Conservation (phyloP, 139 green algal species). For the Raphidocelis subcapitata region DNA sequence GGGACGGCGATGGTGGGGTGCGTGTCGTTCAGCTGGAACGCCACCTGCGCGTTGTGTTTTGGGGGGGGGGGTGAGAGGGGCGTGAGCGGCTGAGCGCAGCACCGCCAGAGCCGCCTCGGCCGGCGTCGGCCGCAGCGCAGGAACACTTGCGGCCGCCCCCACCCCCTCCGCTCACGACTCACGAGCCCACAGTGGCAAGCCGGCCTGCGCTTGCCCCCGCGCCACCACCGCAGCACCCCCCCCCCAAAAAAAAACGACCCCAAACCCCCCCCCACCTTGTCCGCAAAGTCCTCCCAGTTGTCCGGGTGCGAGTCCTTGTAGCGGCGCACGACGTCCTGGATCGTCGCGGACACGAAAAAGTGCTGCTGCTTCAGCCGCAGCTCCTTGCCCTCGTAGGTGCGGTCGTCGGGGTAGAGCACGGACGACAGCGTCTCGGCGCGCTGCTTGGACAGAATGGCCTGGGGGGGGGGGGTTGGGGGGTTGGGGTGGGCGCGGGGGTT, state of each 20-base stretch:
- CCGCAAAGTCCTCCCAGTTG: constrained; percentile 71
- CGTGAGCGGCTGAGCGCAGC: background rate
- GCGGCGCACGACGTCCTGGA: constrained; percentile 79
- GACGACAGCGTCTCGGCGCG: constrained; percentile 92
- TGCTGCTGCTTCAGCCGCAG: constrained; percentile 99
- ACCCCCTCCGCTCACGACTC: no score
- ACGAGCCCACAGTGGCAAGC: no score
- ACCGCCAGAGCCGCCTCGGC: no score
- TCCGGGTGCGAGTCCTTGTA: constrained; percentile 58
- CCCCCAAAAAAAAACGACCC: no score
- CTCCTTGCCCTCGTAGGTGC: constrained; percentile 96
- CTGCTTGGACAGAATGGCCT: constrained; percentile 94
- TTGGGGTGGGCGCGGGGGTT: no score
- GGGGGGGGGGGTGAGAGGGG: no score
- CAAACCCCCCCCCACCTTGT: no score
- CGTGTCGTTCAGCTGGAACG: constrained; percentile 98
- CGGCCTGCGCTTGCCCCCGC: background rate
- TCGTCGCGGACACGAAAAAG: constrained; percentile 96
- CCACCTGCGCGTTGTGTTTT: no score
- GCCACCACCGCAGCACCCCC: background rate
- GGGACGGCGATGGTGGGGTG: constrained; percentile 96
- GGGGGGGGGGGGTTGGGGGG: no score
- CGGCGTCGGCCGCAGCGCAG: no score
- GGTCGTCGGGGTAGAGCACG: constrained; percentile 98
- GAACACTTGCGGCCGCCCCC: no score